Evolutionary conservation across 768 basidiomycete species (phyloP).

Genomic region (Pisolithus sp.): DNA sequence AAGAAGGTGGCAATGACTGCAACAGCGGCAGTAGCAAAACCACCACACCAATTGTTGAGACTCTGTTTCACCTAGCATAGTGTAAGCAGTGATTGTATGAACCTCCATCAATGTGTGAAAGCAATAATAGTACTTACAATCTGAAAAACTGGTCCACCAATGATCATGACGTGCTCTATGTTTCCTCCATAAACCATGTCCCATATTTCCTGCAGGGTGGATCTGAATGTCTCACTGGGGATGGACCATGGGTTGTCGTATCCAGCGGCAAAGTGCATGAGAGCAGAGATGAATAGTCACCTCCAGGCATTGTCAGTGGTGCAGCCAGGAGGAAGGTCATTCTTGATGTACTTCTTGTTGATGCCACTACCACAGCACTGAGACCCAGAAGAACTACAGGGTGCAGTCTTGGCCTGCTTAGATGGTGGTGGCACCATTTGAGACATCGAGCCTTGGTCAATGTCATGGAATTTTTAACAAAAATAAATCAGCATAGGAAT

Average conservation of each 20-base stretch:
- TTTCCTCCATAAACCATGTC: slow-evolving; percentile 1
- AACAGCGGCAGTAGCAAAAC: slow-evolving; percentile 1
- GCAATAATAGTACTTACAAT: not conserved
- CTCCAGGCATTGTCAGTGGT: slow-evolving; percentile 3
- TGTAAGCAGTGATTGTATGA: no score
- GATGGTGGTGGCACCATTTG: not conserved
- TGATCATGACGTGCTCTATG: slow-evolving; percentile 1
- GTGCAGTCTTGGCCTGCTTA: not conserved
- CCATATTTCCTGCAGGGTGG: slow-evolving; percentile 6
- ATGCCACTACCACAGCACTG: not conserved
- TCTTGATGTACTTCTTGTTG: slow-evolving; percentile 6
- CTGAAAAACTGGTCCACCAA: slow-evolving; percentile 1
- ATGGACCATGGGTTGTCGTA: slow-evolving; percentile 8
- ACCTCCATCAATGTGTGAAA: no score
- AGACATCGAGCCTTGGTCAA: not conserved
- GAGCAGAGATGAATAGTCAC: slow-evolving; percentile 2
- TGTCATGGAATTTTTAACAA: not conserved
- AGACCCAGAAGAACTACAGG: not conserved
- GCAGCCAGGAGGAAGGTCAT: slow-evolving; percentile 3
- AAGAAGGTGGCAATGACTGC: slow-evolving; percentile 1
- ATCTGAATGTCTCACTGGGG: not conserved
- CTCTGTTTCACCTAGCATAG: slow-evolving; percentile 1
- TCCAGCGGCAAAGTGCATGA: slow-evolving; percentile 3
- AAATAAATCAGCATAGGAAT: not conserved
- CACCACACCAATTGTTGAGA: slow-evolving; percentile 1